These are phyloP conservation scores for Chernovozyma sophiae-reginae DNA, from an alignment of 1,139 yeast genomes.

Conservation along the genomic window DNA sequence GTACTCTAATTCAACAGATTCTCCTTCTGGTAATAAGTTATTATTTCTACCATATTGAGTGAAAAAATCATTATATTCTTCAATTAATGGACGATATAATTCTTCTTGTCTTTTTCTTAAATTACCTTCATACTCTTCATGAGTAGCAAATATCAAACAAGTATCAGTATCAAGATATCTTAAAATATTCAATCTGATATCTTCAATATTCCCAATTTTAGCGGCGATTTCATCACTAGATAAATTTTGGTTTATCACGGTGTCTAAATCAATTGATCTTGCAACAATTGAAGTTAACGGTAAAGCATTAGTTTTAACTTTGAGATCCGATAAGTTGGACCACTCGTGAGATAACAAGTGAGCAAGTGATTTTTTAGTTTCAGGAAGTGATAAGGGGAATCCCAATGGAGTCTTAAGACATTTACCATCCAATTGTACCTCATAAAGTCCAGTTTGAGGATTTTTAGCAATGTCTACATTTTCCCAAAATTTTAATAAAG, in stretches of 20 bases:
- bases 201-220: constrained; percentile 57
- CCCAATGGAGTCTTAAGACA: constrained; percentile 86
- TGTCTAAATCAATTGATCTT: constrained; percentile 71
- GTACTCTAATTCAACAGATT: constrained; percentile 36
- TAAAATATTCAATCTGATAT: constrained; percentile 53
- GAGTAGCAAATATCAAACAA: constrained; percentile 79
- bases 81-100: constrained; percentile 68
- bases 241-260: constrained; percentile 18
- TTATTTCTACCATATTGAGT: constrained; percentile 36
- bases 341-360: constrained; percentile 82
- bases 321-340: constrained; percentile 66
- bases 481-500: constrained; percentile 82
- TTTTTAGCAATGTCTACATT: constrained; percentile 51
- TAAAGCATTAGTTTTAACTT: constrained; percentile 72
- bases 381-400: constrained; percentile 61
- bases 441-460: constrained; percentile 28
- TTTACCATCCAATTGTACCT: constrained; percentile 66
- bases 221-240: constrained; percentile 41
- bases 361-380: constrained; percentile 59
- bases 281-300: constrained; percentile 88
- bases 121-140: constrained; percentile 75
- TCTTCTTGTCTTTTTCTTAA: constrained; percentile 74
- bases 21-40: constrained; percentile 11
- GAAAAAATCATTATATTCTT: constrained; percentile 60
- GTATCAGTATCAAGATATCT: constrained; percentile 94